Conservation (phyloP, 2,329 filamentous ascomycete genomes). For the Microcera coccophila region DNA sequence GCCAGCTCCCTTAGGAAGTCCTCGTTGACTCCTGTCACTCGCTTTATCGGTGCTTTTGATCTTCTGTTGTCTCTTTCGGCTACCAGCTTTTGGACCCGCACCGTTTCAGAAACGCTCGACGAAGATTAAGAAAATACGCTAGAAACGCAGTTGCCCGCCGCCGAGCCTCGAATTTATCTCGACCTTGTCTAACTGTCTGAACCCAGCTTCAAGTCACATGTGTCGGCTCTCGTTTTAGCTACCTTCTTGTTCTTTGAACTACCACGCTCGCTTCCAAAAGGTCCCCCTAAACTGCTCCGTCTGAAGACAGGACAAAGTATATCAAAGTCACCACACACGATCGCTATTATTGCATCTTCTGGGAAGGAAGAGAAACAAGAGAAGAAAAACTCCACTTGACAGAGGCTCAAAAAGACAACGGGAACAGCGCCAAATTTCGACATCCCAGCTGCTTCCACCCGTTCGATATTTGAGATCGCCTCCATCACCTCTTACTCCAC, state of each 20-base stretch:
- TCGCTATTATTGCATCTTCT: constrained; percentile 35
- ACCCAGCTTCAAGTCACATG: constrained; percentile 3
- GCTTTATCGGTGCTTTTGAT: constrained; percentile 52
- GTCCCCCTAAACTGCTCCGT: constrained; percentile 8
- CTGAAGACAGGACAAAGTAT: constrained; percentile 17
- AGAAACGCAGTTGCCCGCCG: constrained; percentile 11
- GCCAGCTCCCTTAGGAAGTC: constrained; percentile 57
- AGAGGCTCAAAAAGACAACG: constrained; percentile 4
- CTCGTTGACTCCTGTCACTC: constrained; percentile 73
- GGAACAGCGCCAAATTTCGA: background rate
- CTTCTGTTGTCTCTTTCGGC: constrained; percentile 9
- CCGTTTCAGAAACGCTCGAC: background rate
- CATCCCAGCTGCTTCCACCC: background rate
- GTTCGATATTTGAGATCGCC: constrained; percentile 15
- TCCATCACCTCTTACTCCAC: constrained; percentile 13
- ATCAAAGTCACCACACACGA: constrained; percentile 30
- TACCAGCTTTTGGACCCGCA: constrained; percentile 29
- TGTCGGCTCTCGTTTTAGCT: constrained; percentile 8
- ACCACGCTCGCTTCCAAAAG: constrained; percentile 33
- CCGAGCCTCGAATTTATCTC: constrained; percentile 12
- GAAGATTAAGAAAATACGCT: constrained; percentile 11
- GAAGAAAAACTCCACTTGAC: constrained; percentile 12
- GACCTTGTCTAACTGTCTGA: background rate
- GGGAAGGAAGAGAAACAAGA: constrained; percentile 17
- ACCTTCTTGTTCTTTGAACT: constrained; percentile 22